Base-by-base conservation (phyloP, 129 eudicot species). In the Flaveria trinervia region DNA sequence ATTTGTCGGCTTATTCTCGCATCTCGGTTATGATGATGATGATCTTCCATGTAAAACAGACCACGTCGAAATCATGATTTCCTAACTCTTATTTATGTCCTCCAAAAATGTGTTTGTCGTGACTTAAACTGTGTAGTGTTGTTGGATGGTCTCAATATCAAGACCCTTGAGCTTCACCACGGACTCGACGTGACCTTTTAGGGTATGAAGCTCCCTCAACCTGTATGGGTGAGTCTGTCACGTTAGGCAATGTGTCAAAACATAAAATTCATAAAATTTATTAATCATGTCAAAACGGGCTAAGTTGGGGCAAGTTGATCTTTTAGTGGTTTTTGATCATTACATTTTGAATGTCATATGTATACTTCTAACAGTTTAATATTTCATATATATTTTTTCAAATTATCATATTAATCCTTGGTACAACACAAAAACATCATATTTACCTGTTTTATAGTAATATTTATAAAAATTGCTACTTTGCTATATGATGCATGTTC, bases 81-180 rank as follows among this genome's bases (percentile, higher is more conserved):
- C 84, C 84, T 80, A 80, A 80, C 13, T 57, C 64, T 74, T 80
- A 66, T 74, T 73, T 49, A 23, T 66, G 69, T 30, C 48, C 68
- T 23, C 65, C 70, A 80, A 74, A 80, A 74, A 71, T 33, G 28
- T 68, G 46, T 30, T 33, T 14, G 26, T 12, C 7, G 12, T 9
- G 52, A 57, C 80, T 61, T 83, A 79, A 60, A 83, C 80, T 17
- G 86, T 83, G 80, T 83, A 78, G 68, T 78, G 83, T 59, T 82
- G 82, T 82, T 82, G 85, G 65, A 82, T 82, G 46, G 85, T 82
- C 39, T 82, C 85, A 7, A 82, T 82, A 72, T 84, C 84, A 0
- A 80, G 70, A 43, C 84, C 82, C 71, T 84, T 85, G n/a, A 86
- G 82, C 87, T 79, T 86, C 70, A 86, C 87, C 17, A 86, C 89